These are phyloP conservation scores for Lactuca sativa DNA, from an alignment of 129 eudicot species.

Conservation along the genomic window DNA sequence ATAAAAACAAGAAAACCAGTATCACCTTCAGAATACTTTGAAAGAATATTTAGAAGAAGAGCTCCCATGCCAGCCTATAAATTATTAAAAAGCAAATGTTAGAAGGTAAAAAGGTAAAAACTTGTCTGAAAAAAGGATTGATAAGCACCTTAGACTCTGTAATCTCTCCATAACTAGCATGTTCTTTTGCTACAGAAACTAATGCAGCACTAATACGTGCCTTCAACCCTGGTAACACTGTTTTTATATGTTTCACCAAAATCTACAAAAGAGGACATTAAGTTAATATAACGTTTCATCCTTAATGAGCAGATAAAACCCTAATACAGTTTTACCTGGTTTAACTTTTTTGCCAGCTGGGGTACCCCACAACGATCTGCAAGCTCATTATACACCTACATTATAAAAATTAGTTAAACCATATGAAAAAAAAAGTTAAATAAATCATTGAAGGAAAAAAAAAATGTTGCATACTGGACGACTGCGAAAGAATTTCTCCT, in stretches of 20 bases:
- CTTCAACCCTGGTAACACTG: conserved; percentile 63
- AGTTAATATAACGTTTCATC: background rate
- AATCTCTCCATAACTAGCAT: conserved; percentile 92
- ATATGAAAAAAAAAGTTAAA: background rate
- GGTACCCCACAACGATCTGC: conserved; percentile 97
- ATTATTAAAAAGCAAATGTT: conserved; percentile 14
- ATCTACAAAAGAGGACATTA: conserved; percentile 34
- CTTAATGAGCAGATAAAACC: conserved; percentile 10
- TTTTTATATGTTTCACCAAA: conserved; percentile 65
- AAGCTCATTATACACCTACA: conserved; percentile 86
- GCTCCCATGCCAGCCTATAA: conserved; percentile 91
- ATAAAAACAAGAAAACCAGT: background rate
- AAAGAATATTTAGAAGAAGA: conserved; percentile 83
- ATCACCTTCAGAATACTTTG: conserved; percentile 91
- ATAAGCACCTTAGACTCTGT: conserved; percentile 66
- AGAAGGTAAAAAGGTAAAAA: background rate
- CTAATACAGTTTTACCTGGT: conserved; percentile 55
- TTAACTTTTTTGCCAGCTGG: conserved; percentile 90
- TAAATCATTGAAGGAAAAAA: background rate
- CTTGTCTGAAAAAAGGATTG: background rate
- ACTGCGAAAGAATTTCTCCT: conserved; percentile 95
- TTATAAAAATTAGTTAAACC: conserved; percentile 16
- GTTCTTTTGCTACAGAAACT: conserved; percentile 91
- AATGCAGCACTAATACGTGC: conserved; percentile 49
- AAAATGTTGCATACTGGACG: conserved; percentile 64